Base-by-base conservation (phyloP, 176 grass and related monocot species). In the Poa pratensis region DNA sequence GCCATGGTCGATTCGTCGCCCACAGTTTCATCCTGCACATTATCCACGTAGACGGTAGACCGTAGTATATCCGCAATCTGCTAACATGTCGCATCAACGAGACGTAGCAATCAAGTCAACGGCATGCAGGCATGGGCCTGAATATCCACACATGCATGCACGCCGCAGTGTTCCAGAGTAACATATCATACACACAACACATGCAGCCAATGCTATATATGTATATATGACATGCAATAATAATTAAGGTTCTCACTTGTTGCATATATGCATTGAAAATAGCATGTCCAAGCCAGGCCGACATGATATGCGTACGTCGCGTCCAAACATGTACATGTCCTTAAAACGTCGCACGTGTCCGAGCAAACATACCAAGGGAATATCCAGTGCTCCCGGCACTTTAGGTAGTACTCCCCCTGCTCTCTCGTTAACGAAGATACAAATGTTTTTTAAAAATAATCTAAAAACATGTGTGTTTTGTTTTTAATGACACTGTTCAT, bases 91-190 rank as follows among this genome's bases (percentile, higher is more conserved):
- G 60, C 53, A 23, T 77, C 64, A 9, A 71, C 83, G 61, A 46
- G 77, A 62, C 53, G 71, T 75, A 34, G 15, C 15, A 22, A 69
- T 66, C 71, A 40, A 64, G 78, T 63, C 26, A 73, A 85, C 61
- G 28, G 48, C 45, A 80, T 50, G 67, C 23, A 42, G 19, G 83
- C 79, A 90, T 82, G 79, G 88, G 55, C 79, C 23, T 90, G 83
- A 86, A 82, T 35, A 19, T 61, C 32, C 5, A 70, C 42, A 53
- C 48, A 53, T 74, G 72, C 45, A 22, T 69, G 65, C 84, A 80
- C 7, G 3, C 61, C 11, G 3, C 2, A 46, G 45, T 62, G 6
- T 66, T 66, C 35, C 2, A 42, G 27, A 76, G 16, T 60, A 80
- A 53, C 6, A 20, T 28, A 63, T 51, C 52, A 51, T 23, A 4